Evolutionary conservation across 2,329 filamentous ascomycete genomes (phyloP), one percentile per base, ranked within the genome.

Genomic region (Leptodontidium sp.): DNA sequence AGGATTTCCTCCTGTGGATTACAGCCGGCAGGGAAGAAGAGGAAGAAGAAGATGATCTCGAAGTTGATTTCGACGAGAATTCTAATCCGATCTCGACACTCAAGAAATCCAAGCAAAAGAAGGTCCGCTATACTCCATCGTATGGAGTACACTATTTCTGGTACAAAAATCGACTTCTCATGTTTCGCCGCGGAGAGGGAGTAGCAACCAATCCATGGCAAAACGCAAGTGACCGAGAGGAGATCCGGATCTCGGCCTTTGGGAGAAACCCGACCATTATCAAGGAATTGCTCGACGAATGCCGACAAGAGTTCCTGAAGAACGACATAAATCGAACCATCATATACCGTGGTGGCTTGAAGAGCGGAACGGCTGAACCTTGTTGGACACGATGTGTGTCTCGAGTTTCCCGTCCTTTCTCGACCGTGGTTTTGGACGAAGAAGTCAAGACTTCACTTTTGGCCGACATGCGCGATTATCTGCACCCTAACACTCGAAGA

Each of bases 91-190:
- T 74, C 21, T 66, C 76, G 6, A 66, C 59, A 9, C 63, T 58
- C 15, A 61, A 40, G 11, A 70, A 80, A 75, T 87, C 73, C 21
- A 76, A 77, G 67, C 63, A 75, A 55, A 78, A 77, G 66, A 81
- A 79, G 59, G 75, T 82, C n/a, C 79, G 80, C 35, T 93, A 91
- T 79, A 93, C 90, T 0, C 91, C 91, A 0, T 86, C 87, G 0
- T 87, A 89, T 66, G 91, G 91, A 8, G 86, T 81, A 3, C 89
- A 93, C 77, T 88, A 86, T 75, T 93, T 93, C 79, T 90, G 87
- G 85, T 93, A 89, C 78, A 84, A 84, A 58, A 83, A 85, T 4
- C 83, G 83, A 6, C 79, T 88, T 0, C 81, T 93, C 38, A 80
- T 87, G 52, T 90, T 91, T 74, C 82, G 84, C 61, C 84, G 89